Conservation (phyloP, 2,329 filamentous ascomycete genomes). For the Venturia pyrina region DNA sequence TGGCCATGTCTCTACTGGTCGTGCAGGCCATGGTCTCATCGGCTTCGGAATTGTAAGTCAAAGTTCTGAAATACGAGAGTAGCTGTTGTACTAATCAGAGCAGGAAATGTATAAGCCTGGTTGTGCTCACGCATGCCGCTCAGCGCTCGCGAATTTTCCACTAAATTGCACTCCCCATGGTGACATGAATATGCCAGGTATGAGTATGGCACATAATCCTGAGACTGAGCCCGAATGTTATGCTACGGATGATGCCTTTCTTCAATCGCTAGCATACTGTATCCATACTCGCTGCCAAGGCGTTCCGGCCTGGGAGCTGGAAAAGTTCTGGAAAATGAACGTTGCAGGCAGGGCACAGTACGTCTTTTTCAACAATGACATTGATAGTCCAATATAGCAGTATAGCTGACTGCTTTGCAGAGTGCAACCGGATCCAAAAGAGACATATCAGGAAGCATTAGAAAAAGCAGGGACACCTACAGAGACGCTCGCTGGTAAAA, state of each 20-base stretch:
- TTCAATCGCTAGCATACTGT: conserved; percentile 18
- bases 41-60: conserved; percentile 15
- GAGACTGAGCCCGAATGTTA: conserved; percentile 16
- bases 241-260: conserved; percentile 16
- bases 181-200: neutral
- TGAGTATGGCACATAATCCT: neutral
- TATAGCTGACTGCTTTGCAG: neutral
- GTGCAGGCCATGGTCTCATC: conserved; percentile 16
- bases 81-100: neutral
- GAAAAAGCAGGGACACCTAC: conserved; percentile 1
- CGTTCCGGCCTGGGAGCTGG: conserved; percentile 14
- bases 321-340: conserved; percentile 14
- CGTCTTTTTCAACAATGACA: neutral
- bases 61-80: neutral
- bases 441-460: conserved; percentile 10
- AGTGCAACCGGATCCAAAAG: conserved; percentile 10
- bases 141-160: conserved; percentile 10
- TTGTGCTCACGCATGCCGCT: conserved; percentile 17
- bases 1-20: conserved; percentile 5
- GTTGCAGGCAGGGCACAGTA: neutral
- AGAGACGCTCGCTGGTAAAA: neutral
- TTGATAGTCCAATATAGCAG: neutral
- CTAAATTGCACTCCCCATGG: conserved; percentile 14
- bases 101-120: conserved; percentile 12
- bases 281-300: conserved; percentile 15